Percentiles rank a stretch among this genome's conserved stretches.
These are phyloP conservation scores for Aureobasidium zeae DNA, from an alignment of 2,329 filamentous ascomycete species.

Conservation along the genomic window DNA sequence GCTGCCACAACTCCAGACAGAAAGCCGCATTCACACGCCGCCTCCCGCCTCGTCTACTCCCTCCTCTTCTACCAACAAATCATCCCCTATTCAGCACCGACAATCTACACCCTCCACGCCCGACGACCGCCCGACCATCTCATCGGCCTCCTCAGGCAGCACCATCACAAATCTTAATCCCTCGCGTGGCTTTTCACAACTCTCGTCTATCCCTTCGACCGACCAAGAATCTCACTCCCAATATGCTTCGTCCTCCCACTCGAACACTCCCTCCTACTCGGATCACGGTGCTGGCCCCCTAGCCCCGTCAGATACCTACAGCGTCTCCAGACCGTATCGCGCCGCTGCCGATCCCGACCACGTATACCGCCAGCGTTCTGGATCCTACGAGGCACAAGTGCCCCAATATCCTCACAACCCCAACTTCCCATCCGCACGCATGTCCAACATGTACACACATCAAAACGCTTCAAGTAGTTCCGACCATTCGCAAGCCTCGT, in stretches of 20 bases:
- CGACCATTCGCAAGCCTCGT: constrained; percentile 31
- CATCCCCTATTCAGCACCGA: constrained; percentile 9
- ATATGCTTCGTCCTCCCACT: constrained; percentile 10
- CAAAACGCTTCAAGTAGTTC: constrained; percentile 40
- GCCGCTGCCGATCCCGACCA: constrained; percentile 9
- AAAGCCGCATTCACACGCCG: constrained; percentile 17
- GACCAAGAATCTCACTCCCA: constrained; percentile 9
- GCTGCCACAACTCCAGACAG: constrained; percentile 20
- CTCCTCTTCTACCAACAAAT: constrained; percentile 19
- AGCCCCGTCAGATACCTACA: constrained; percentile 8
- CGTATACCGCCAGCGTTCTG: constrained; percentile 4
- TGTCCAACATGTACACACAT: constrained; percentile 37
- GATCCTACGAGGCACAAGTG: constrained; percentile 16
- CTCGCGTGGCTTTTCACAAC: constrained; percentile 26
- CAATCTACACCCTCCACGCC: constrained; percentile 1
- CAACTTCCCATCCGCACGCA: constrained; percentile 3
- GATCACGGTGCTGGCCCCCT: not conserved
- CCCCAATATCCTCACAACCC: constrained; percentile 18
- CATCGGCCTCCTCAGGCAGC: constrained; percentile 28
- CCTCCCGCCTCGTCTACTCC: constrained; percentile 22
- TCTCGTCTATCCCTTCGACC: constrained; percentile 15
- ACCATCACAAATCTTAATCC: constrained; percentile 32
- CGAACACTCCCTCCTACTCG: constrained; percentile 3
- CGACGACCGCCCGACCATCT: constrained; percentile 17
- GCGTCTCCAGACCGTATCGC: constrained; percentile 2